Conservation (phyloP, 371 early-diverging fungal genomes). For the Modicella reniformis region DNA sequence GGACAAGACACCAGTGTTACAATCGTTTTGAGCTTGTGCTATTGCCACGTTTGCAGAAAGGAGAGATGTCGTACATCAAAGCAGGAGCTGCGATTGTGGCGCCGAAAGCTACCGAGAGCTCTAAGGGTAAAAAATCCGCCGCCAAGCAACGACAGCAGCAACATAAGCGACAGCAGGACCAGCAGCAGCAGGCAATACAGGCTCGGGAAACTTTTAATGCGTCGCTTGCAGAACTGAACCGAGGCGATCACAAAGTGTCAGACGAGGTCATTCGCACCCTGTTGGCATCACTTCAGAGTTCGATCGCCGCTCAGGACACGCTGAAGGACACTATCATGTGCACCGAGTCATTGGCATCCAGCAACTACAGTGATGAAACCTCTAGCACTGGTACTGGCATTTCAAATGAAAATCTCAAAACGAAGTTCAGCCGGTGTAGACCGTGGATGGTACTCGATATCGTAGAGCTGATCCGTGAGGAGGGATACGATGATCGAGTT, state of each 20-base stretch:
- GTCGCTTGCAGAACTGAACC: too few species aligned
- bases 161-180: not conserved
- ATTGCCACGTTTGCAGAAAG: slow-evolving; percentile 37
- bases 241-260: too few species aligned
- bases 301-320: too few species aligned
- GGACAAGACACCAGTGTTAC: slow-evolving; percentile 45
- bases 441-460: not conserved
- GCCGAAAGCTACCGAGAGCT: slow-evolving; percentile 7
- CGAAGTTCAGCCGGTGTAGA: not conserved
- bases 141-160: slow-evolving; percentile 7
- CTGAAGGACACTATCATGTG: too few species aligned
- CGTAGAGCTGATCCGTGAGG: not conserved
- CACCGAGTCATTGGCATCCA: not conserved
- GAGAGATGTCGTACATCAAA: slow-evolving; percentile 35
- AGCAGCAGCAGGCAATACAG: too few species aligned
- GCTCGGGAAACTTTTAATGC: too few species aligned
- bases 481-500: not conserved
- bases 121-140: slow-evolving; percentile 3
- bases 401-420: not conserved
- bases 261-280: too few species aligned
- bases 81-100: slow-evolving; percentile 34
- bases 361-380: not conserved
- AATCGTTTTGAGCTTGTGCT: slow-evolving; percentile 38
- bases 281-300: too few species aligned
- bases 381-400: not conserved